These are phyloP conservation scores for Trichoderma oligosporum DNA, from an alignment of 2,329 filamentous ascomycete species.

Conservation along the genomic window DNA sequence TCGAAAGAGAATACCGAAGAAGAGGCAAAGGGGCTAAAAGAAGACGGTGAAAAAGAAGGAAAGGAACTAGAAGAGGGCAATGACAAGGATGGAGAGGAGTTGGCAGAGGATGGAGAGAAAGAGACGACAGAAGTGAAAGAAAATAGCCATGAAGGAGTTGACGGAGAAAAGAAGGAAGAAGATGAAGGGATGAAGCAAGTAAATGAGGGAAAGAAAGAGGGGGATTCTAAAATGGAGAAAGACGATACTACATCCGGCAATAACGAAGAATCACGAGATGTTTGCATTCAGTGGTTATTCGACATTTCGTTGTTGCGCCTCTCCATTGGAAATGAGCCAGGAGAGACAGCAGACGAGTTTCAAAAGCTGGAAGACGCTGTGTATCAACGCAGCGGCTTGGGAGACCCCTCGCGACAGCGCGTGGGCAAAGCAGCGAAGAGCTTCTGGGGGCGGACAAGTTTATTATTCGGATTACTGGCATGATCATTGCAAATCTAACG, in stretches of 20 bases:
- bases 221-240: neutral
- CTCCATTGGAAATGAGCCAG: slow-evolving; percentile 38
- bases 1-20: slow-evolving; percentile 21
- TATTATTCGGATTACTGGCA: slow-evolving; percentile 75
- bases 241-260: neutral
- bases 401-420: slow-evolving; percentile 47
- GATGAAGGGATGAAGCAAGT: slow-evolving; percentile 19
- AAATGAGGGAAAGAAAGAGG: slow-evolving; percentile 11
- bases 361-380: slow-evolving; percentile 46
- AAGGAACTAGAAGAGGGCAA: neutral
- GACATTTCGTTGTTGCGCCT: slow-evolving; percentile 52
- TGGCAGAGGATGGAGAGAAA: slow-evolving; percentile 10
- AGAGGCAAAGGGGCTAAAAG: slow-evolving; percentile 16
- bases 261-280: slow-evolving; percentile 40
- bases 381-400: slow-evolving; percentile 45
- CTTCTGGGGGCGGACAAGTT: slow-evolving; percentile 77
- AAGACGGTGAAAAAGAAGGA: slow-evolving; percentile 12
- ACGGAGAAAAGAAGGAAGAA: slow-evolving; percentile 19
- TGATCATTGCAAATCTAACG: slow-evolving; percentile 23
- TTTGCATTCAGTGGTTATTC: slow-evolving; percentile 59
- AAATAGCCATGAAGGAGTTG: slow-evolving; percentile 9
- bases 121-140: slow-evolving; percentile 19
- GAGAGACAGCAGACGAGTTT: slow-evolving; percentile 31
- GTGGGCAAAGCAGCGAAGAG: slow-evolving; percentile 63
- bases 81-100: slow-evolving; percentile 20